Evolutionary conservation across 129 eudicot genomes (phyloP), one percentile per base, ranked within the genome.

Genomic region (Flaveria linearis): DNA sequence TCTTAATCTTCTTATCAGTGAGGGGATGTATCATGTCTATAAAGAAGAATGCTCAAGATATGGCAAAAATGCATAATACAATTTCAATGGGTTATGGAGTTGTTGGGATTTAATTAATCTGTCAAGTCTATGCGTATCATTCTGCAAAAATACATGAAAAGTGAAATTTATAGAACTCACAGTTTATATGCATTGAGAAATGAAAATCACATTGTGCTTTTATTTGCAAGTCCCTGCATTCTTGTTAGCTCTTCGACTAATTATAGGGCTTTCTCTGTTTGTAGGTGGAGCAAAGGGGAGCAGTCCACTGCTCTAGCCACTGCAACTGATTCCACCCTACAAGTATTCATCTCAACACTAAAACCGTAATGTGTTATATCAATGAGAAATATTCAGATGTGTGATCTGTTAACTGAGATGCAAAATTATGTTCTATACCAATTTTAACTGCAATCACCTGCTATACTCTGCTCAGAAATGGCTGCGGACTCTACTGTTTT

Each of bases 241-340:
- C 72, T 30, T 39, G 10, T 76, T 64, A 39, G 71, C 47, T 69
- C 23, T 47, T 60, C 5, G 20, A 72, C 47, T 39, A 8, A 71
- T 47, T 55, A 36, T 43, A 50, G 39, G 45, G 17, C 16, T 53
- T 71, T 13, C 9, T 68, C 58, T 76, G 53, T 46, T 72, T 72
- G 64, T 72, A 94, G 98, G 87, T 91, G 97, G 98, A 91, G 92
- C 84, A 89, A 84, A 85, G 97, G 98, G 73, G 98, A 94, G 81
- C 98, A 94, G 10, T 87, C 97, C 18, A 84, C 96, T 53, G 97
- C 98, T 77, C 68, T 91, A 62, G 90, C 90, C 58, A 94, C 97
- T 67, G 97, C 94, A 50, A 94, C 89, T 26, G 87, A 86, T 60
- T 75, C 87, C 64, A 91, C 83, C 66, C 75, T 88, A 71, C 88